These are phyloP conservation scores for Beta corolliflora DNA, from an alignment of 179 eudicot genomes.

Conservation along the genomic window DNA sequence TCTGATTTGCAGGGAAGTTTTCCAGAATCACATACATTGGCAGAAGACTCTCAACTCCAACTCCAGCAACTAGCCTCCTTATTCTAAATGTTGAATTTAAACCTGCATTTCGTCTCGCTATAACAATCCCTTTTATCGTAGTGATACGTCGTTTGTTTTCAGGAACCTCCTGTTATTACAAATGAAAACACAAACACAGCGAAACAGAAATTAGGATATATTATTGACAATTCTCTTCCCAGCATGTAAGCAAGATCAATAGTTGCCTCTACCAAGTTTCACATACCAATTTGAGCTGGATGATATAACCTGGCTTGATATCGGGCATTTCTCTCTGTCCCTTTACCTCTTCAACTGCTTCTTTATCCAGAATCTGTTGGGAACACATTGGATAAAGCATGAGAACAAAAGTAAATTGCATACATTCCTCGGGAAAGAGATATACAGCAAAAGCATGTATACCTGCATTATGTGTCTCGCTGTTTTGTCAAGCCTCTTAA, in stretches of 20 bases:
- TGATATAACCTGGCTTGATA: conserved; percentile 76
- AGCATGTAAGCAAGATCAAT: conserved; percentile 8
- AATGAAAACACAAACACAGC: conserved; percentile 10
- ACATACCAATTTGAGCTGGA: conserved; percentile 90
- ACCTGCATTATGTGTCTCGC: conserved; percentile 93
- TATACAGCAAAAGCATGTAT: conserved; percentile 14
- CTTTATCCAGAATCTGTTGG: conserved; percentile 81
- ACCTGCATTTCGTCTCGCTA: conserved; percentile 94
- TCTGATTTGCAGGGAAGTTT: neutral
- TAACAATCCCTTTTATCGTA: conserved; percentile 75
- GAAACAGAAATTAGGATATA: neutral
- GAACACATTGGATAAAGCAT: neutral
- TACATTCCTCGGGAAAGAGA: neutral
- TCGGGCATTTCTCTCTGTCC: conserved; percentile 73
- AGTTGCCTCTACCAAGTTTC: conserved; percentile 19
- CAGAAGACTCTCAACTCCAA: conserved; percentile 83
- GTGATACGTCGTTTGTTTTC: conserved; percentile 84
- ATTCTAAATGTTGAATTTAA: conserved; percentile 72
- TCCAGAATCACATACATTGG: conserved; percentile 64
- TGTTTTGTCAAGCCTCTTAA: conserved; percentile 90
- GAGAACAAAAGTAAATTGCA: neutral
- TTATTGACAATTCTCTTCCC: neutral
- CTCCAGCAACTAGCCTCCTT: conserved; percentile 85
- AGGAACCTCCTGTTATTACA: conserved; percentile 70
- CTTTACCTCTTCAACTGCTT: conserved; percentile 79